phyloP scores from a whole-genome alignment of 768 basidiomycete species.

The Gymnopilus dilepis region DNA sequence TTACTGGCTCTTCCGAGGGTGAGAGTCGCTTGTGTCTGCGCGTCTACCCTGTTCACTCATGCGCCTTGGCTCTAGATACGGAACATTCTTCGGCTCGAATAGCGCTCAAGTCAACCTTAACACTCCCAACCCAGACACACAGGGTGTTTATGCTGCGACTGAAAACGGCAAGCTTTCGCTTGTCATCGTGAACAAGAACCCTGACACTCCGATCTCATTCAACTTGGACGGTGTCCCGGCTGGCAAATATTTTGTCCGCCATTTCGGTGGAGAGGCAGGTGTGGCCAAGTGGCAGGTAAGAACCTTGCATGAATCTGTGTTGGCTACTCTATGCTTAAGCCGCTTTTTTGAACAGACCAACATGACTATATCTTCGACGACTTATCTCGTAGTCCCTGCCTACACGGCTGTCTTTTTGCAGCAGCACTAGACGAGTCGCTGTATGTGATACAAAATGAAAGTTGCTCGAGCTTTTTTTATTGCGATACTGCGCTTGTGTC shows the following conservation, averaged over 20 bases:
- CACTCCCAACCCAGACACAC: slow-evolving; percentile 42
- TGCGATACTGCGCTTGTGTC: no score
- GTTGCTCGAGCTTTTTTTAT: no score
- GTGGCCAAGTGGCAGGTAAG: slow-evolving; percentile 61
- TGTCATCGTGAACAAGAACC: slow-evolving; percentile 59
- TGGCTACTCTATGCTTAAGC: neutral
- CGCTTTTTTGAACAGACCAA: slow-evolving; percentile 29
- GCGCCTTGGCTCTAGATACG: slow-evolving; percentile 38
- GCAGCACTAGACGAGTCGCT: slow-evolving; percentile 24
- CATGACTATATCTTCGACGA: slow-evolving; percentile 33
- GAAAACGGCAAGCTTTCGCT: slow-evolving; percentile 45
- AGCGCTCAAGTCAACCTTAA: slow-evolving; percentile 52
- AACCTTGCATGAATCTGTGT: neutral
- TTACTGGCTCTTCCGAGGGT: slow-evolving; percentile 64
- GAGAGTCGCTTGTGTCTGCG: slow-evolving; percentile 6
- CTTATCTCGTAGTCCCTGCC: slow-evolving; percentile 40
- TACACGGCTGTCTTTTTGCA: slow-evolving; percentile 44
- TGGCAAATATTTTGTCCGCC: slow-evolving; percentile 58
- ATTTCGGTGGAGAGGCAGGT: slow-evolving; percentile 59
- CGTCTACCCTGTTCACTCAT: neutral
- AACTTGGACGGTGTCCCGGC: slow-evolving; percentile 48
- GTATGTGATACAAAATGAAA: neutral
- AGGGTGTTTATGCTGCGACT: slow-evolving; percentile 53
- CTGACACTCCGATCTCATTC: slow-evolving; percentile 42
- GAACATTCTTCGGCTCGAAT: slow-evolving; percentile 48